Conservation (phyloP, 192 early-diverging fungal species). For the Gamsiella multidivaricata region DNA sequence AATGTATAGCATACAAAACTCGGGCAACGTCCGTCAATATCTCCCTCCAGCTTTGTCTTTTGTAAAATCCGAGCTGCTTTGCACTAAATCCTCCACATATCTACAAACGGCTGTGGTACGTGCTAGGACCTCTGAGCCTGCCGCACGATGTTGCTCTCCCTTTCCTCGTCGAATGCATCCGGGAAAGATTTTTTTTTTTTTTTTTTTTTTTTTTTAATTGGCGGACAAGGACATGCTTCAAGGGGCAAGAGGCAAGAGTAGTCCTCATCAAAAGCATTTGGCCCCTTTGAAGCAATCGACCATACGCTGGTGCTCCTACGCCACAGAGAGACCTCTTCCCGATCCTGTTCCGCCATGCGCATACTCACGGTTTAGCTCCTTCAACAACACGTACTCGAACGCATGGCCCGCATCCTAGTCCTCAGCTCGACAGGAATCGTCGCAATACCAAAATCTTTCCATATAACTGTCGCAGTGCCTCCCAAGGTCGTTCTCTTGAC, state of each 20-base stretch:
- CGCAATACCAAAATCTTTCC: constrained; percentile 21
- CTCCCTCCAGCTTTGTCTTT: neutral
- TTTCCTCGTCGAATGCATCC: neutral
- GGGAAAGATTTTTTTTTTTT: no score
- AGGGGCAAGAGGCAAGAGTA: constrained; percentile 3
- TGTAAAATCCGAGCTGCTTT: neutral
- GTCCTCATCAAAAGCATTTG: constrained; percentile 10
- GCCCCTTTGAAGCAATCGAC: neutral
- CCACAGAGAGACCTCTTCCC: no score
- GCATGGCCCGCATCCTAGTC: constrained; percentile 18
- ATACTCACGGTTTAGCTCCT: neutral
- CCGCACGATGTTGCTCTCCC: neutral
- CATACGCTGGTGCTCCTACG: no score
- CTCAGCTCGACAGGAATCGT: constrained; percentile 1
- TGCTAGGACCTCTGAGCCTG: no score
- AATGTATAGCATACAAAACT: constrained; percentile 29
- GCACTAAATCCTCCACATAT: constrained; percentile 4
- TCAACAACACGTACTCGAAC: constrained; percentile 19
- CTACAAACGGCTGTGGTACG: neutral
- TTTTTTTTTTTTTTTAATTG: constrained; percentile 35
- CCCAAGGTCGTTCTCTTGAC: neutral
- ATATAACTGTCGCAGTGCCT: neutral
- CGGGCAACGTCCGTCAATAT: constrained; percentile 14
- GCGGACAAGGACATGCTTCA: constrained; percentile 9
- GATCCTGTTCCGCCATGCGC: no score